Conservation (phyloP, 768 basidiomycete species). For the Suillus spraguei region DNA sequence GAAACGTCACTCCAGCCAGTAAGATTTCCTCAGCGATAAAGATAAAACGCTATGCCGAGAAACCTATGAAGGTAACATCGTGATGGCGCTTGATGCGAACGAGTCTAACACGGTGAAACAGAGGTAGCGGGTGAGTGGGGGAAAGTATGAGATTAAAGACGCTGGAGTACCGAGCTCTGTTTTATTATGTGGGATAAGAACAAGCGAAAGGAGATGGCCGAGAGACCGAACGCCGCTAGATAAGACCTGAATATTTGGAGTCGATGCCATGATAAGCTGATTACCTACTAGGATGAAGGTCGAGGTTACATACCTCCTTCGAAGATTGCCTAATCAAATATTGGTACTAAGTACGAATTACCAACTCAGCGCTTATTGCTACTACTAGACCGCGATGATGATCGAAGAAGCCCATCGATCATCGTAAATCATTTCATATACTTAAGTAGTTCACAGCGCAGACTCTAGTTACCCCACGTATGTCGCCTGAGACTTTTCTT, state of each 20-base stretch:
- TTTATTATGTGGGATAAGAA: not conserved
- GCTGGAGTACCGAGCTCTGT: not conserved
- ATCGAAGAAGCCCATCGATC: too few species aligned
- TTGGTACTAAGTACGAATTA: not conserved
- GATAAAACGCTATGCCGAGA: not conserved
- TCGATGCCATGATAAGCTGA: not conserved
- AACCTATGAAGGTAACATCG: not conserved
- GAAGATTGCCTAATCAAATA: not conserved
- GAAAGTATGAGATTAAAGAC: not conserved
- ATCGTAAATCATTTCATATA: too few species aligned
- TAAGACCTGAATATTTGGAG: not conserved
- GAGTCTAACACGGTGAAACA: not conserved
- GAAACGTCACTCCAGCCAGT: not conserved
- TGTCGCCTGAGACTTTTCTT: too few species aligned
- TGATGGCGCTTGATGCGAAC: not conserved
- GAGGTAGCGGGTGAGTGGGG: not conserved
- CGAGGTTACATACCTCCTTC: not conserved
- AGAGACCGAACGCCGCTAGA: not conserved
- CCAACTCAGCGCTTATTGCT: not conserved
- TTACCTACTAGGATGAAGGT: not conserved
- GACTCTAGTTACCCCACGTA: too few species aligned
- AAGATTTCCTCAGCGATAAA: not conserved
- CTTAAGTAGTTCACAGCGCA: too few species aligned
- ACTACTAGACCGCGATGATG: too few species aligned
- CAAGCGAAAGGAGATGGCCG: not conserved